Base-by-base conservation (phyloP, 805 yeast species). In the Nakazawaea wyomingensis region DNA sequence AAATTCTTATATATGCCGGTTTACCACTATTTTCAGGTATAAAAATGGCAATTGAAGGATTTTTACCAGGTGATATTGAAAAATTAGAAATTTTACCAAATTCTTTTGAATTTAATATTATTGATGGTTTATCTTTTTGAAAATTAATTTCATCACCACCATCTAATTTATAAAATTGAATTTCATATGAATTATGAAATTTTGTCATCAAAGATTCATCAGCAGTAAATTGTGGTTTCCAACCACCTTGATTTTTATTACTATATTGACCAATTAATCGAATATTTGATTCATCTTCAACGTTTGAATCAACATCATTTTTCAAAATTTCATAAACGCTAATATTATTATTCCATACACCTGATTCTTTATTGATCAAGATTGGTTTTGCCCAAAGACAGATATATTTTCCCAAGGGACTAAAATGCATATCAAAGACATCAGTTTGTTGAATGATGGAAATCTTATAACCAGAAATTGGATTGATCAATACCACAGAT, bases 331-430 rank as follows among this genome's bases (percentile, higher is more conserved):
- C 73, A 77, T 84, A 88, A 45, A 93, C 74, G 57, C 79, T 78
- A 50, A 91, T 87, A 63, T 93, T 93, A 49, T 87, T 79, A 48
- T 71, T 75, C 74, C 80, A 85, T 56, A 82, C 78, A 37, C 95
- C 90, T 40, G 79, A 69, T 47, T 78, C 88, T 53, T 76, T 80
- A 53, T 77, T 69, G 53, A 55, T 43, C 46, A 82, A 76, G 38
- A 76, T 66, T 4, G 97, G 95, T 56, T 88, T 86, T 52, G 88
- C 88, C 96, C 97, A 93, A 30, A 95, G 78, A 50, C 86, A 77
- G 49, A 93, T 63, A 57, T 71, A 90, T 36, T 79, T 77, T 13
- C 96, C 98, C 37, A 76, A 70, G 8, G 97, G 96, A n/a, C 96
- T 86, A 61, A 93, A 89, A 48, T 79, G 78, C 54, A 93, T 59